phyloP scores from a whole-genome alignment of 163 green algal species.

The Scenedesmus sp. region DNA sequence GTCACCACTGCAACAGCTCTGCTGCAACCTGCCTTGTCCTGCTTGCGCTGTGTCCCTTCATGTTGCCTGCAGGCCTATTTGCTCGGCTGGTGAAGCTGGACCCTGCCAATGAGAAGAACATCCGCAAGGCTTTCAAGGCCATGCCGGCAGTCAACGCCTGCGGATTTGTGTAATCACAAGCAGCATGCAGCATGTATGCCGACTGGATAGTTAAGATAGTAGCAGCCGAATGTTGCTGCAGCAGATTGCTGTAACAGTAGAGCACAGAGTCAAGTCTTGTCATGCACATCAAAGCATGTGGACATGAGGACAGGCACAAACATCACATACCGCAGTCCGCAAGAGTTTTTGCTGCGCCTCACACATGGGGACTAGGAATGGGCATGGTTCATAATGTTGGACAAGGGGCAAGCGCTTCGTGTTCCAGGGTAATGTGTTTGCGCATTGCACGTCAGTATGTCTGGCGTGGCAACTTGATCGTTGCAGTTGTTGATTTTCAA shows the following conservation, averaged over 20 bases:
- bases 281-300: neutral
- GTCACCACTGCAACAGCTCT: no score
- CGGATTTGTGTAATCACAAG: neutral
- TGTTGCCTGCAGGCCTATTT: constrained; percentile 34
- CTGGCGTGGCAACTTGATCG: neutral
- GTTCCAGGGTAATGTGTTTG: neutral
- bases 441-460: neutral
- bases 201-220: no score
- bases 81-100: constrained; percentile 22
- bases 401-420: neutral
- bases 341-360: neutral
- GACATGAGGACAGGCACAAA: neutral
- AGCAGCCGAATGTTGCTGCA: no score
- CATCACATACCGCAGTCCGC: neutral
- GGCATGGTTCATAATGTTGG: neutral
- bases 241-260: no score
- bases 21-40: no score
- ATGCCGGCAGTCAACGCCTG: constrained; percentile 23
- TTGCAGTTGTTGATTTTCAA: neutral
- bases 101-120: neutral
- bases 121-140: constrained; percentile 21
- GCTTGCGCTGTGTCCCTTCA: neutral
- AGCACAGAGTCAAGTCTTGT: no score
- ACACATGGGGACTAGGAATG: neutral
- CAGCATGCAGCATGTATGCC: neutral